phyloP scores from a whole-genome alignment of 495 filamentous ascomycete genomes.

The Penicillium manginii region DNA sequence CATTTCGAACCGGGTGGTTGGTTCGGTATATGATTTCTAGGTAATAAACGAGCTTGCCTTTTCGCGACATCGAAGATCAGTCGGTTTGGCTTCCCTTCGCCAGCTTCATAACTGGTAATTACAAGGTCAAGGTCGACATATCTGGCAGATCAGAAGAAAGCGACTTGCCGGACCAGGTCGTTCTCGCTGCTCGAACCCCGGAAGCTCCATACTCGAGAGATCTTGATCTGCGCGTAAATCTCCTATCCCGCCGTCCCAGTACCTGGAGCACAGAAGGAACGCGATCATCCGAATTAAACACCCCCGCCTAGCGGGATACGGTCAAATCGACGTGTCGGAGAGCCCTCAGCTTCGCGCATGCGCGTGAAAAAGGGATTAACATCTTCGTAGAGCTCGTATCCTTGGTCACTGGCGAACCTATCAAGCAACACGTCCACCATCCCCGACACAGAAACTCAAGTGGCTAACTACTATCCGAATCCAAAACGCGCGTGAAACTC shows the following conservation, averaged over 20 bases:
- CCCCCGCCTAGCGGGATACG: constrained; percentile 61
- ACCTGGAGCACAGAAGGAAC: constrained; percentile 63
- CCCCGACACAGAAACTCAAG: constrained; percentile 37
- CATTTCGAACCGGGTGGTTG: too few relatives aligned
- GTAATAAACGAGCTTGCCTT: constrained; percentile 36
- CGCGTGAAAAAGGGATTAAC: constrained; percentile 55
- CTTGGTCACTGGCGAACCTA: constrained; percentile 63
- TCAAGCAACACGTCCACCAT: constrained; percentile 59
- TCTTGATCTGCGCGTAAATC: constrained; percentile 38
- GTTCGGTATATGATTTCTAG: not conserved
- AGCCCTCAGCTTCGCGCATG: constrained; percentile 33
- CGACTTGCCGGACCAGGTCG: not conserved
- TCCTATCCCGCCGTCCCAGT: constrained; percentile 62
- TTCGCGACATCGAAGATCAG: constrained; percentile 67
- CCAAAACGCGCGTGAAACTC: constrained; percentile 31
- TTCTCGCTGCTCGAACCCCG: constrained; percentile 43
- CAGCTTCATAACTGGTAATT: constrained; percentile 75
- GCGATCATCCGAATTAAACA: constrained; percentile 80
- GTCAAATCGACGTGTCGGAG: constrained; percentile 20
- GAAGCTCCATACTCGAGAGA: constrained; percentile 36
- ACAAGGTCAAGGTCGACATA: constrained; percentile 66
- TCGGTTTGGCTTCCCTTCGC: constrained; percentile 65
- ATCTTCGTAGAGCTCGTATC: constrained; percentile 62
- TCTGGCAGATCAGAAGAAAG: constrained; percentile 4
- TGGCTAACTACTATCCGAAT: not conserved